phyloP scores from a whole-genome alignment of 169 alveolate genomes.

The Cyclospora cayetanensis region DNA sequence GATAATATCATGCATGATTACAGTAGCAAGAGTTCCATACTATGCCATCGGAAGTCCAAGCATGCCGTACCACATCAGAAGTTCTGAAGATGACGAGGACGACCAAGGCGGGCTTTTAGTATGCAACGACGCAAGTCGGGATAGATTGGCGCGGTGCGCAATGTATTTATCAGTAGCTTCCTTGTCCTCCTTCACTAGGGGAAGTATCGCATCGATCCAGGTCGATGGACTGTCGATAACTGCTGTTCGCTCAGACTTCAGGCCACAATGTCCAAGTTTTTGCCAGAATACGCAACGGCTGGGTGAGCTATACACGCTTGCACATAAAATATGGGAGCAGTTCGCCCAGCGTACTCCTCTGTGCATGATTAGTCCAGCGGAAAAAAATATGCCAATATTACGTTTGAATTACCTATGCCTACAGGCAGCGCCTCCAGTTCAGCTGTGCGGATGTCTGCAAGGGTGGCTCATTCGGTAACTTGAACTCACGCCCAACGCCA shows the following conservation, averaged over 20 bases:
- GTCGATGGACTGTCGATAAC: too few species aligned
- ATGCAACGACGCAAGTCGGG: conserved; percentile 67
- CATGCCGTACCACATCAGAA: not conserved
- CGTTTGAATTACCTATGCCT: too few species aligned
- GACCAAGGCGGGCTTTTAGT: conserved; percentile 52
- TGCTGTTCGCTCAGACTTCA: conserved; percentile 38
- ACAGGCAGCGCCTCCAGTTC: conserved; percentile 62
- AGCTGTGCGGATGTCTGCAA: conserved; percentile 58
- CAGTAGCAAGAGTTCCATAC: conserved; percentile 24
- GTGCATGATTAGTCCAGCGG: too few species aligned
- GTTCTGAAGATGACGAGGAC: not conserved
- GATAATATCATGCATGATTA: conserved; percentile 30
- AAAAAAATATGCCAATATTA: too few species aligned
- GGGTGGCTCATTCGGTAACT: conserved; percentile 54
- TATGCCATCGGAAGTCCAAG: not conserved
- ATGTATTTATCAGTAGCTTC: too few species aligned
- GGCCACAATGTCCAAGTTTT: conserved; percentile 19
- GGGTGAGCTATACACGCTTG: conserved; percentile 11
- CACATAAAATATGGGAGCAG: not conserved
- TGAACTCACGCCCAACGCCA: not conserved
- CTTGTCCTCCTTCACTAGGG: too few species aligned
- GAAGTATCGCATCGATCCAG: too few species aligned
- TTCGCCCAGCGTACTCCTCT: too few species aligned
- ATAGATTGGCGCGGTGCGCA: conserved; percentile 40
- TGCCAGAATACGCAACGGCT: conserved; percentile 49